Base-by-base conservation (phyloP, 1,284 basidiomycete species). In the Microbotryum intermedium region DNA sequence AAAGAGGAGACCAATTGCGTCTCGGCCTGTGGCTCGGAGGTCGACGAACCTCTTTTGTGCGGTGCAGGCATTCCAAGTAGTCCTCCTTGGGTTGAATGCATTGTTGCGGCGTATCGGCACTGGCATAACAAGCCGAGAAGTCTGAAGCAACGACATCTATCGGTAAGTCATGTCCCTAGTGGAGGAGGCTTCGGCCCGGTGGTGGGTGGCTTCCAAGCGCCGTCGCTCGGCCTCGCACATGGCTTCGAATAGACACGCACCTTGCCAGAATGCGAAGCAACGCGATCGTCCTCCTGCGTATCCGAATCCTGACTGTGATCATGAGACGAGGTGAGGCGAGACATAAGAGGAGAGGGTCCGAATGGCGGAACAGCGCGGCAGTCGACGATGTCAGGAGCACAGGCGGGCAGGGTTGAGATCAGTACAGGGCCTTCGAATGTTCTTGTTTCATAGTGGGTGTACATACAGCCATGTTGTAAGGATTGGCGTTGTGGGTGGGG, bases 221-320 rank as follows among this genome's bases (percentile, higher is more conserved):
- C 6, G 23, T 25, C 23, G 26, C 16, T 42, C 46, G 8, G 21
- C n/a, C 30, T 13, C 43, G 25, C 49, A n/a, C 9, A 13, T 29
- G 28, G 21, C 42, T n/a, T 28, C 25, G 4, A 1, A 4, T 28
- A 6, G 7, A 13, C 28, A 21, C 65, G n/a, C 20, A 70, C 70
- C 88, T 72, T 93, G 90, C 91, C 92, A 97, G 77, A 87, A 90
- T 7, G 83, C 80, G 76, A 93, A 93, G 78, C 92, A 97, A 71
- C 90, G 83, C 69, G 89, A 86, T 71, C 85, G 84, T 71, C 85
- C 85, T 73, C 84, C 85, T 63, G 79, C 77, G 74, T 81, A 83
- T 61, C 84, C 81, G 76, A 81, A 86, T 60, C 85, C 85, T 65
- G 79, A 80, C 80, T 81, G 66, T 20, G n/a, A 9, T 23, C 23